A percentile compares a stretch with the other conserved stretches of the same genome.
These are phyloP conservation scores for Basidiobolus meristosporus DNA, from an alignment of 371 early-diverging fungal species.

Conservation along the genomic window DNA sequence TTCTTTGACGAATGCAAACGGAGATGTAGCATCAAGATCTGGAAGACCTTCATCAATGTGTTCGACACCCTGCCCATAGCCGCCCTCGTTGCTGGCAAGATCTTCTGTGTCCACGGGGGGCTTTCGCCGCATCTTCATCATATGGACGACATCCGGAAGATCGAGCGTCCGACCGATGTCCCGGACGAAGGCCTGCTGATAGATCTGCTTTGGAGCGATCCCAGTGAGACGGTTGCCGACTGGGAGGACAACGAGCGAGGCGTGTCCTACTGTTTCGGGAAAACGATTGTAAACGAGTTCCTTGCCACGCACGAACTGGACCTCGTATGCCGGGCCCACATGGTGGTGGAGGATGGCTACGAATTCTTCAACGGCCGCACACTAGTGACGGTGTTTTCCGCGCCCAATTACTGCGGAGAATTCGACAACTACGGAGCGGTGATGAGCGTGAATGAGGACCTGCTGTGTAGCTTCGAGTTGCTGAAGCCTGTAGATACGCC, in stretches of 20 bases:
- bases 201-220: slow-evolving; percentile 86
- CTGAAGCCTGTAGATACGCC: slow-evolving; percentile 56
- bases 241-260: slow-evolving; percentile 99
- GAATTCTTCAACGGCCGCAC: slow-evolving; percentile 92
- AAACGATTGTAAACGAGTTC: slow-evolving; percentile 74
- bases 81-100: slow-evolving; percentile 90
- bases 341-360: slow-evolving; percentile 98
- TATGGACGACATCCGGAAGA: slow-evolving; percentile 90
- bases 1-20: slow-evolving; percentile 99
- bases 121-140: slow-evolving; percentile 71
- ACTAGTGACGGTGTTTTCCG: slow-evolving; percentile 90
- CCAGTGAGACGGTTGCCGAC: slow-evolving; percentile 48
- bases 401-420: slow-evolving; percentile 98
- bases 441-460: slow-evolving; percentile 88
- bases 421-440: slow-evolving; percentile 93
- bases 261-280: slow-evolving; percentile 92
- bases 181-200: slow-evolving; percentile 90
- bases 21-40: slow-evolving; percentile 79
- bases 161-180: slow-evolving; percentile 91
- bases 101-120: slow-evolving; percentile 98
- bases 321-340: slow-evolving; percentile 91
- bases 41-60: slow-evolving; percentile 95
- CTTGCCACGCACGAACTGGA: slow-evolving; percentile 79
- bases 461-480: slow-evolving; percentile 52
- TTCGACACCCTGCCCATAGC: slow-evolving; percentile 97